phyloP scores from a whole-genome alignment of 768 basidiomycete genomes.

The Amanita polypyramis region DNA sequence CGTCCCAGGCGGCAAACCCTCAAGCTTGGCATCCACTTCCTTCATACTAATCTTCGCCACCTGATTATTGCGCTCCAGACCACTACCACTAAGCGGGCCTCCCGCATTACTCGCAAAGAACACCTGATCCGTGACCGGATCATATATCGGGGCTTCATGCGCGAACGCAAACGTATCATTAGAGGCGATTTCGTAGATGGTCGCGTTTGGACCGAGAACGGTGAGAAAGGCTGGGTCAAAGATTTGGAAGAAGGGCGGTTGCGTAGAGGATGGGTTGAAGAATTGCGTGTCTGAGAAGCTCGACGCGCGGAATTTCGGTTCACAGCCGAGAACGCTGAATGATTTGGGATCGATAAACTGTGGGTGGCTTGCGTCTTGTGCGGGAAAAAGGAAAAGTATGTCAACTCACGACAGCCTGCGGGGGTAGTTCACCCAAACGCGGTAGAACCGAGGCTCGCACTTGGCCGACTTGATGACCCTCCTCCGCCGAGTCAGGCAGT shows the following conservation, averaged over 20 bases:
- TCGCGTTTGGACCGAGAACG: conserved; percentile 47
- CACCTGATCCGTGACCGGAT: conserved; percentile 56
- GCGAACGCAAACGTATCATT: conserved; percentile 60
- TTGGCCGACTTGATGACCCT: no score
- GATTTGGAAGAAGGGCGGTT: conserved; percentile 49
- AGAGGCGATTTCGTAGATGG: conserved; percentile 48
- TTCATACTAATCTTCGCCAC: conserved; percentile 53
- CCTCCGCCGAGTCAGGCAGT: no score
- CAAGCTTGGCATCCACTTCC: conserved; percentile 38
- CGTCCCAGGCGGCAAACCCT: conserved; percentile 18
- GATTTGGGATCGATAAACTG: conserved; percentile 42
- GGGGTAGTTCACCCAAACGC: conserved; percentile 10
- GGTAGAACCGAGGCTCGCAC: not conserved
- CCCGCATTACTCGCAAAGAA: conserved; percentile 68
- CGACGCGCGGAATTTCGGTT: conserved; percentile 27
- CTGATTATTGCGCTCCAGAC: conserved; percentile 52
- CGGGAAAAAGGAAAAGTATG: not conserved
- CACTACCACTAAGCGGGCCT: conserved; percentile 51
- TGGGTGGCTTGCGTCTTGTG: not conserved
- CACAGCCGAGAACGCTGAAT: conserved; percentile 42
- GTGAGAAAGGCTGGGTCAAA: conserved; percentile 41
- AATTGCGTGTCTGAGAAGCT: conserved; percentile 27
- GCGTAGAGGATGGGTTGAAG: conserved; percentile 52
- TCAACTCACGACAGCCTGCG: conserved; percentile 21
- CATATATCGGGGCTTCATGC: conserved; percentile 70